phyloP scores from a whole-genome alignment of 1,139 yeast species.

The Lodderomyces margitis region DNA sequence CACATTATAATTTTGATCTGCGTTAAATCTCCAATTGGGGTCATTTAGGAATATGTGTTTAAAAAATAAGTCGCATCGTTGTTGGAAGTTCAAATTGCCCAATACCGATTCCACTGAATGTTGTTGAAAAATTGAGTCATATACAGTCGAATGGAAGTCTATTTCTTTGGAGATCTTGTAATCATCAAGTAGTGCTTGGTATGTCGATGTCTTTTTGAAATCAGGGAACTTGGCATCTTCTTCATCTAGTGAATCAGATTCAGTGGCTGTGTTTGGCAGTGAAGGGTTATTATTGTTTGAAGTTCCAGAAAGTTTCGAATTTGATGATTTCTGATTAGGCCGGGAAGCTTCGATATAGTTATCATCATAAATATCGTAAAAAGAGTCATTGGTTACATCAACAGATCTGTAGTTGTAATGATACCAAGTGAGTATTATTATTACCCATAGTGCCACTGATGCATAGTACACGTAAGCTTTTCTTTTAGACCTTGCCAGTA shows the following conservation, averaged over 20 bases:
- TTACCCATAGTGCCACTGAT: constrained; percentile 3
- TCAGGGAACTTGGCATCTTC: background rate
- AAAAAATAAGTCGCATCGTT: constrained; percentile 34
- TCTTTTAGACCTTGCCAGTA: constrained; percentile 1
- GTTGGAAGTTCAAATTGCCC: constrained; percentile 19
- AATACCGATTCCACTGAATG: constrained; percentile 24
- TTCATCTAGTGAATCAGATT: background rate
- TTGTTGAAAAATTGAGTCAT: constrained; percentile 22
- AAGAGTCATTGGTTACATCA: constrained; percentile 2
- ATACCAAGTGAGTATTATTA: constrained; percentile 4
- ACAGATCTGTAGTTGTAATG: constrained; percentile 3
- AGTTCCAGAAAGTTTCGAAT: background rate
- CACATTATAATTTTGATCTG: constrained; percentile 21
- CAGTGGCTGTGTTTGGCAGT: background rate
- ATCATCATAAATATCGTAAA: constrained; percentile 8
- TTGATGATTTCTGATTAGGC: constrained; percentile 1
- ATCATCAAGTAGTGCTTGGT: constrained; percentile 4
- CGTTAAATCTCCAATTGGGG: constrained; percentile 28
- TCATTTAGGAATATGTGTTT: constrained; percentile 23
- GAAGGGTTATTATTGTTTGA: constrained; percentile 1
- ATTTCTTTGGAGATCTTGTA: constrained; percentile 8
- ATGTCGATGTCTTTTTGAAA: constrained; percentile 2
- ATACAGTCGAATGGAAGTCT: constrained; percentile 20
- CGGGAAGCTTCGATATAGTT: background rate
- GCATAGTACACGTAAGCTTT: constrained; percentile 5